Evolutionary conservation across 2,329 filamentous ascomycete species (phyloP), one percentile per base, ranked within the genome.

Genomic region (Apiospora marii): DNA sequence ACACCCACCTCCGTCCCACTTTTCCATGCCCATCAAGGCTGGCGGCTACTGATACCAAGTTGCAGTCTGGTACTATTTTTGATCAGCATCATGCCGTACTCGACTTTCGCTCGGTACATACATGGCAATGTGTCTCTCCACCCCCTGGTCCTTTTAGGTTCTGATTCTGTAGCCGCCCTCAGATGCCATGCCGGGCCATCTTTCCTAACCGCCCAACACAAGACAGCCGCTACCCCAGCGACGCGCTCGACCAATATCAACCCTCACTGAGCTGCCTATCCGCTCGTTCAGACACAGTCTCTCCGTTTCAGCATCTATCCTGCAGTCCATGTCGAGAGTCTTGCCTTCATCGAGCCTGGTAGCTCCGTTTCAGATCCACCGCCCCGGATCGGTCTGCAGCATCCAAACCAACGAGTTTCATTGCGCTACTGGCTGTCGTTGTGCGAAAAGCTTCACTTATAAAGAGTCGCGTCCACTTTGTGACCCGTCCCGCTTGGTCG

Each of bases 211-310:
- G 84, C 85, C 85, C 83, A 78, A 78, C 69, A 81, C 80, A 82
- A 86, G 82, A 87, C 84, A 86, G 81, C 84, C 84, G 84, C 85
- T 83, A 82, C 83, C 78, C 79, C 81, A 77, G 58, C 81, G 78
- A 77, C 78, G 76, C 75, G 76, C 78, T 64, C 80, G 84, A 83
- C 87, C 87, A 89, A 88, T 89, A 84, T 86, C 83, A 82, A 82
- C 80, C 80, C 81, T 81, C 82, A 80, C 76, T 84, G 80, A 75
- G 74, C 78, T 74, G 76, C 77, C 80, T 77, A 82, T 83, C 81
- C 80, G 80, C 78, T 79, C 77, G 76, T 85, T 86, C 81, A 84
- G 86, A 89, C 81, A 89, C 87, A 84, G 81, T 74, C 81, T 80
- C 79, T 77, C 75, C 79, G 87, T 90, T 89, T 89, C 87, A 89